phyloP scores from a whole-genome alignment of 768 basidiomycete species.

The Leccinum imitatum region DNA sequence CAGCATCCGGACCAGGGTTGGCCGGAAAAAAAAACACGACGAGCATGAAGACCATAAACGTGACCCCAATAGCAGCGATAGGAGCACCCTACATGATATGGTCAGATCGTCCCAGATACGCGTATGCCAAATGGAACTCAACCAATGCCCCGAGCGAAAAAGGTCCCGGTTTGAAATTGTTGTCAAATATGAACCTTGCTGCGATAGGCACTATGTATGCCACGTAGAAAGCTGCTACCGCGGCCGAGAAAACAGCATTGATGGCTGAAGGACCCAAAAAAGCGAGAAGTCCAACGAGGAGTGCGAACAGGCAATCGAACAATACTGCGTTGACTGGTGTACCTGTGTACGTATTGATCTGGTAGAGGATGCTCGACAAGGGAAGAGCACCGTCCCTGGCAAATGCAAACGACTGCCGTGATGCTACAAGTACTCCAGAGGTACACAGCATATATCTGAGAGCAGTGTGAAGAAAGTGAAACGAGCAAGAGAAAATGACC shows the following conservation, averaged over 20 bases:
- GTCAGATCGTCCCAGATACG: background rate
- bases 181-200: constrained; percentile 46
- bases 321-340: constrained; percentile 63
- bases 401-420: constrained; percentile 56
- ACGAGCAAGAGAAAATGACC: constrained; percentile 4
- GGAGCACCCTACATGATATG: constrained; percentile 45
- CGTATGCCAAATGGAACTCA: constrained; percentile 5
- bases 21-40: constrained; percentile 59
- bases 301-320: constrained; percentile 42
- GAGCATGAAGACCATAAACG: constrained; percentile 64
- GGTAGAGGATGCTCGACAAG: constrained; percentile 50
- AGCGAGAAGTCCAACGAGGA: constrained; percentile 50
- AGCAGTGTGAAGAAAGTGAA: background rate
- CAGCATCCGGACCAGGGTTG: constrained; percentile 41
- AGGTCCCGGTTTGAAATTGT: constrained; percentile 45
- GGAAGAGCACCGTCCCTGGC: constrained; percentile 60
- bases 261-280: constrained; percentile 55
- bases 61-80: constrained; percentile 50
- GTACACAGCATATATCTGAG: constrained; percentile 46
- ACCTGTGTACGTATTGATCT: constrained; percentile 47
- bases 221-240: constrained; percentile 43
- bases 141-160: constrained; percentile 45
- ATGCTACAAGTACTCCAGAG: constrained; percentile 41
- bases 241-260: constrained; percentile 53
- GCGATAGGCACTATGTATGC: constrained; percentile 47